These are phyloP conservation scores for Capsicum rhomboideum DNA, from an alignment of 257 asterid genomes.

Conservation along the genomic window DNA sequence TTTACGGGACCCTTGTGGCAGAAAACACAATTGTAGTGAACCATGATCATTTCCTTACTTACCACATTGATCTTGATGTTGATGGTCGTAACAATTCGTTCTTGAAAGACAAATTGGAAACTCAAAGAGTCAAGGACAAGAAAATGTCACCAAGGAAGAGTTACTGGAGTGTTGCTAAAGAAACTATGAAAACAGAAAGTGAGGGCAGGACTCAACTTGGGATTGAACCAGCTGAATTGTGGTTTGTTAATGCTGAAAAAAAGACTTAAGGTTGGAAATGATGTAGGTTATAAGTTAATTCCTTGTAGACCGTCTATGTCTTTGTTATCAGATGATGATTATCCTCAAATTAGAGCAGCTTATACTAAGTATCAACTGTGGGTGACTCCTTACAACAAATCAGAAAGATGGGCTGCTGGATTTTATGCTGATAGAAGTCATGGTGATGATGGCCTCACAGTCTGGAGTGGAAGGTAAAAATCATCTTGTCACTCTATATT, in stretches of 20 bases:
- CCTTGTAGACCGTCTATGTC: conserved; percentile 35
- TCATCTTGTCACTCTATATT: not conserved
- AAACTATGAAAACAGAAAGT: conserved; percentile 39
- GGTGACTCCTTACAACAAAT: conserved; percentile 46
- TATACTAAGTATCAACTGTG: conserved; percentile 55
- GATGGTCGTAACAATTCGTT: conserved; percentile 48
- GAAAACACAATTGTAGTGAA: conserved; percentile 36
- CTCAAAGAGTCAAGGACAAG: conserved; percentile 3
- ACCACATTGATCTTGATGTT: conserved; percentile 57
- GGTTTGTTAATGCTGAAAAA: conserved; percentile 47
- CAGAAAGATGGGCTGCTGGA: conserved; percentile 73
- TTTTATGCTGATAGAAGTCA: conserved; percentile 57
- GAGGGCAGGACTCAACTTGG: conserved; percentile 32
- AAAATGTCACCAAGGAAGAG: conserved; percentile 50
- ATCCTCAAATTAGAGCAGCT: conserved; percentile 55
- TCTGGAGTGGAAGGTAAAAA: conserved; percentile 47
- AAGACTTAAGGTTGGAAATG: conserved; percentile 43
- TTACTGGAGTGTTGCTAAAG: conserved; percentile 44
- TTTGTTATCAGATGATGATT: conserved; percentile 39
- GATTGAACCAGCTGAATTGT: conserved; percentile 31
- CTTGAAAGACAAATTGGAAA: conserved; percentile 34
- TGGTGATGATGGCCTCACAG: conserved; percentile 59
- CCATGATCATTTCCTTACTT: conserved; percentile 61
- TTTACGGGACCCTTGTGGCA: conserved; percentile 49
- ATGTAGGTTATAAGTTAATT: conserved; percentile 42